These are phyloP conservation scores for Colletotrichum neosansevieriae DNA, from an alignment of 2,329 filamentous ascomycete genomes.

Conservation along the genomic window DNA sequence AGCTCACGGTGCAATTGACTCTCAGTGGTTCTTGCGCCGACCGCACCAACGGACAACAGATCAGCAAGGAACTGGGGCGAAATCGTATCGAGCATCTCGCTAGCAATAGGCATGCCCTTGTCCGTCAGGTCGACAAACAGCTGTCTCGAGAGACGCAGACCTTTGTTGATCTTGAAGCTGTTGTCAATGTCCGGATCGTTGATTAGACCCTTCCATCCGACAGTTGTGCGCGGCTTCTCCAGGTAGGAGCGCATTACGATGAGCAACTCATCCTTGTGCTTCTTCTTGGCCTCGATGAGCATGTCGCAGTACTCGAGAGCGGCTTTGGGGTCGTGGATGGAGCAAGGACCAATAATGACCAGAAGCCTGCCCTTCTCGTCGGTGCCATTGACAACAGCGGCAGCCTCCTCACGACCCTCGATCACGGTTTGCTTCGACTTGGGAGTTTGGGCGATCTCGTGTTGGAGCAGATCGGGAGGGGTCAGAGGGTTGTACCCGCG, in stretches of 20 bases:
- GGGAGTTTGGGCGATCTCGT: conserved; percentile 80
- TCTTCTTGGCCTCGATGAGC: conserved; percentile 83
- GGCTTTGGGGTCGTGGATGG: conserved; percentile 92
- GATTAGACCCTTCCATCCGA: conserved; percentile 98
- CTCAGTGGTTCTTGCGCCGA: conserved; percentile 97
- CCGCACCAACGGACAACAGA: conserved; percentile 88
- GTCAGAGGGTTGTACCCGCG: conserved; percentile 94
- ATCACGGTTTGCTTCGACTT: conserved; percentile 72
- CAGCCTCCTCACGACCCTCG: conserved; percentile 71
- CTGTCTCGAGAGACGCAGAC: conserved; percentile 85
- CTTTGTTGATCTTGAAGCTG: conserved; percentile 99
- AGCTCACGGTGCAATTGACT: conserved; percentile 95
- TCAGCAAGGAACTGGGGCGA: conserved; percentile 97
- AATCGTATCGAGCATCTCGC: conserved; percentile 98
- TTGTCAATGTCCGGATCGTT: conserved; percentile 99
- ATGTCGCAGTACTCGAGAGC: conserved; percentile 94
- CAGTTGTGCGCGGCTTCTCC: conserved; percentile 97
- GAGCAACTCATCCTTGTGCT: conserved; percentile 88
- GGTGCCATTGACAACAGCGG: conserved; percentile 76
- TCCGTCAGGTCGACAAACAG: conserved; percentile 93
- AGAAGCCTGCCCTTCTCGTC: conserved; percentile 71
- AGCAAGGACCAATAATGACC: conserved; percentile 93
- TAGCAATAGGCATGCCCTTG: conserved; percentile 95
- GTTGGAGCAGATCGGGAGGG: conserved; percentile 92
- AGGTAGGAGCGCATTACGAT: conserved; percentile 99